phyloP scores from a whole-genome alignment of 371 early-diverging fungal genomes.

The Actinomucor elegans region DNA sequence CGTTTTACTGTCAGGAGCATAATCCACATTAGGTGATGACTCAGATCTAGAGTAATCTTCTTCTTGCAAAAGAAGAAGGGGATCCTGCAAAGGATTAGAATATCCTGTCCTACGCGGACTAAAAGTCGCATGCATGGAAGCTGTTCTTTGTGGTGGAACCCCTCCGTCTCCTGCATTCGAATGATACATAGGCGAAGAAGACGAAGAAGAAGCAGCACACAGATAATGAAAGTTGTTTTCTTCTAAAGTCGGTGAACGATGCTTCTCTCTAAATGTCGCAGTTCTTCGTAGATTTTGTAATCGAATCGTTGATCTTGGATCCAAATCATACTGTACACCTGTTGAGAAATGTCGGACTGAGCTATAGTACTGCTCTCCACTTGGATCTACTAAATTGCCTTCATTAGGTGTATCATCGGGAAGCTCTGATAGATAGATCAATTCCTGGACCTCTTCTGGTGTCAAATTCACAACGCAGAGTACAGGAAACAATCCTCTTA shows the following conservation, averaged over 20 bases:
- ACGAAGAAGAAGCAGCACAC: slow-evolving; percentile 3
- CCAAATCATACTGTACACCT: slow-evolving; percentile 13
- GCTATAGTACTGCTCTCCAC: slow-evolving; percentile 5
- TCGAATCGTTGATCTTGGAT: slow-evolving; percentile 11
- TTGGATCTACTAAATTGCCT: neutral
- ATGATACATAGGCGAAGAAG: neutral
- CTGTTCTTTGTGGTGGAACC: slow-evolving; percentile 16
- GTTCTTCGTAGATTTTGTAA: slow-evolving; percentile 17
- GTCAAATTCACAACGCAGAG: slow-evolving; percentile 20
- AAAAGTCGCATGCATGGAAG: slow-evolving; percentile 21
- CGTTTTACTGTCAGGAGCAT: slow-evolving; percentile 20
- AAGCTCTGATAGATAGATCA: slow-evolving; percentile 12
- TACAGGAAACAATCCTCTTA: slow-evolving; percentile 27
- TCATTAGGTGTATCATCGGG: too few relatives aligned
- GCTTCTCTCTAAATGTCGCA: slow-evolving; percentile 5
- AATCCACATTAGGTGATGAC: slow-evolving; percentile 7
- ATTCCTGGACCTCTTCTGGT: slow-evolving; percentile 17
- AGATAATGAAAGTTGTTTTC: slow-evolving; percentile 20
- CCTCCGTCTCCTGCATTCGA: slow-evolving; percentile 1
- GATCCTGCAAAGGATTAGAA: slow-evolving; percentile 9
- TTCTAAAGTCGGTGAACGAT: neutral
- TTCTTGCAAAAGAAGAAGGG: slow-evolving; percentile 3
- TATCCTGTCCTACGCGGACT: slow-evolving; percentile 7
- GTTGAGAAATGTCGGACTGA: slow-evolving; percentile 18
- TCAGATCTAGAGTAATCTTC: slow-evolving; percentile 15